Conservation (phyloP, 2,329 filamentous ascomycete species). For the Alternaria conjuncta region DNA sequence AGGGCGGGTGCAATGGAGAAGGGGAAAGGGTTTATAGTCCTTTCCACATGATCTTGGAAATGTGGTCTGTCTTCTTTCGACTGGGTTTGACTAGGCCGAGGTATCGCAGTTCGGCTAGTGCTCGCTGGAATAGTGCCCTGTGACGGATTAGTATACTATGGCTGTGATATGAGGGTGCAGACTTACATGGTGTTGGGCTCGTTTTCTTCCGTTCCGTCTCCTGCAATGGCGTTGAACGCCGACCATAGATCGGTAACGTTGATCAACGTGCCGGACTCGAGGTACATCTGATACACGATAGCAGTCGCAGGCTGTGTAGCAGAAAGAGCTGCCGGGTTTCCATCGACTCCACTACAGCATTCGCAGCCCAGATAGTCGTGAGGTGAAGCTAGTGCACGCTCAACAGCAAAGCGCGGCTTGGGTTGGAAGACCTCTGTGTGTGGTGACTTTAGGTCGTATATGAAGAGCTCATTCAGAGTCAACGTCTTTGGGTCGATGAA, state of each 20-base stretch:
- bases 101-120: conserved; percentile 80
- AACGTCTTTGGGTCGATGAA: conserved; percentile 60
- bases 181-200: conserved; percentile 56
- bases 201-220: conserved; percentile 56
- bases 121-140: conserved; percentile 80
- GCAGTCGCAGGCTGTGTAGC: conserved; percentile 72
- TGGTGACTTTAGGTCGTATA: conserved; percentile 75
- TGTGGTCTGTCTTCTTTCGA: conserved; percentile 89
- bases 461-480: conserved; percentile 73
- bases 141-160: conserved; percentile 10
- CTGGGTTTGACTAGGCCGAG: conserved; percentile 89
- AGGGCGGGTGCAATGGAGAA: not conserved
- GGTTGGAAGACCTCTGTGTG: conserved; percentile 78
- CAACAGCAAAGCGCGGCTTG: conserved; percentile 71
- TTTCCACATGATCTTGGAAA: conserved; percentile 83
- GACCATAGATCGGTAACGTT: conserved; percentile 82
- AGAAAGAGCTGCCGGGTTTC: conserved; percentile 54
- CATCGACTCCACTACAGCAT: conserved; percentile 64
- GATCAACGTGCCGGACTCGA: conserved; percentile 77
- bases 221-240: conserved; percentile 72
- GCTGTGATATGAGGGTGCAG: not conserved
- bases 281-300: conserved; percentile 78
- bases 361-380: conserved; percentile 79
- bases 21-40: conserved; percentile 62
- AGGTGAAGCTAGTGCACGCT: conserved; percentile 73